A percentile compares a stretch with the other conserved stretches of the same genome.
These are phyloP conservation scores for Nemania bipapillata DNA, from an alignment of 2,329 filamentous ascomycete genomes.

Conservation along the genomic window DNA sequence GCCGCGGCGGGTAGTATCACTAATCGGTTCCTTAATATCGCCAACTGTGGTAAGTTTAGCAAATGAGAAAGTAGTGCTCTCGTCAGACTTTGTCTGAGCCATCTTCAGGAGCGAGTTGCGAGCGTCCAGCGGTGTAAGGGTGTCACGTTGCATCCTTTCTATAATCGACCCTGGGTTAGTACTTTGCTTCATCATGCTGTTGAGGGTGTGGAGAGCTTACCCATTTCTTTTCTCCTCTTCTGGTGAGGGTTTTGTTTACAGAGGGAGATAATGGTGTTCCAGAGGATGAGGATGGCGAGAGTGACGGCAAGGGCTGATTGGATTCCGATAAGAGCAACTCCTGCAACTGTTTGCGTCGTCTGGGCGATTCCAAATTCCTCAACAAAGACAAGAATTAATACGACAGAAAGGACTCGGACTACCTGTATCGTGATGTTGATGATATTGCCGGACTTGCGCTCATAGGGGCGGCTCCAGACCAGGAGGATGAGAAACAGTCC, in stretches of 20 bases:
- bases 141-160: conserved; percentile 82
- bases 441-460: conserved; percentile 85
- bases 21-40: conserved; percentile 50
- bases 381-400: conserved; percentile 91
- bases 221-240: conserved; percentile 86
- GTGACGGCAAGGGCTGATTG: conserved; percentile 85
- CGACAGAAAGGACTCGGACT: conserved; percentile 87
- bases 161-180: conserved; percentile 36
- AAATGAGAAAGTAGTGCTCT: conserved; percentile 57
- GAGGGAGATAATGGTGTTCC: conserved; percentile 86
- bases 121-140: conserved; percentile 85
- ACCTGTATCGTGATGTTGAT: conserved; percentile 94
- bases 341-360: conserved; percentile 92
- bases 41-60: conserved; percentile 54
- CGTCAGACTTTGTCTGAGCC: conserved; percentile 59
- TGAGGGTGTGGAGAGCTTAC: conserved; percentile 64
- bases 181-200: not conserved
- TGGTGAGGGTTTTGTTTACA: conserved; percentile 90
- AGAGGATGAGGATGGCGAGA: conserved; percentile 85
- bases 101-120: conserved; percentile 86
- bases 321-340: conserved; percentile 90
- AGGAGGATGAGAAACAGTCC: conserved; percentile 80
- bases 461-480: conserved; percentile 86
- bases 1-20: conserved; percentile 40
- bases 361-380: conserved; percentile 89